Conservation (phyloP, 73 alveolate genomes). For the Vitrella brassicaformis region DNA sequence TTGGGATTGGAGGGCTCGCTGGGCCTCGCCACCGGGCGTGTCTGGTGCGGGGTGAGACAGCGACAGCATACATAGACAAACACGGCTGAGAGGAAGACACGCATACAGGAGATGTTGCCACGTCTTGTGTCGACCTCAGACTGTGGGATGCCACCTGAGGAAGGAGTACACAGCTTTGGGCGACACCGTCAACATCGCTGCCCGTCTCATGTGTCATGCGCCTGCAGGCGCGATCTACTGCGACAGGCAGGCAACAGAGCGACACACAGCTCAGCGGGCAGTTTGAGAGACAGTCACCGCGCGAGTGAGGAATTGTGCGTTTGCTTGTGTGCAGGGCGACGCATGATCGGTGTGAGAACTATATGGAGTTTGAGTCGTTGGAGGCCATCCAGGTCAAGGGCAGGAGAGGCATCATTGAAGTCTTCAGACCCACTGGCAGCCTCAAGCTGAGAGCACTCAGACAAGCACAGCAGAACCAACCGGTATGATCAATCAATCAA, state of each 20-base stretch:
- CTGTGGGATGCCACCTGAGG: slow-evolving; percentile 90
- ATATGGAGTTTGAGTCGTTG: not conserved
- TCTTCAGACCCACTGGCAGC: not conserved
- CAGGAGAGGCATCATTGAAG: not conserved
- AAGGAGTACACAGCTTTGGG: slow-evolving; percentile 90
- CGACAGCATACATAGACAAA: no score
- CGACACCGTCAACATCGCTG: slow-evolving; percentile 83
- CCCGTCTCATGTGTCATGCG: slow-evolving; percentile 68
- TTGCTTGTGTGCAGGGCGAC: not conserved
- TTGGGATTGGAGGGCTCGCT: slow-evolving; percentile 46
- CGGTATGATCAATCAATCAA: no score
- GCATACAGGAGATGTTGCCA: no score
- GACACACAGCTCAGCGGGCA: no score
- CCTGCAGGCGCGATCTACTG: no score
- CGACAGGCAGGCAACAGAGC: no score
- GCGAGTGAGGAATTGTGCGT: slow-evolving; percentile 7
- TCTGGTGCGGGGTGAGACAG: slow-evolving; percentile 83
- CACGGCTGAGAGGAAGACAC: no score
- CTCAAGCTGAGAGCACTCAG: no score
- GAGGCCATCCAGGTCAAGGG: not conserved
- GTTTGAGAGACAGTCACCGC: no score
- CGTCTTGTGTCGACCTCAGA: no score
- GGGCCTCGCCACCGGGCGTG: slow-evolving; percentile 87
- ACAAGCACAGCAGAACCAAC: no score
- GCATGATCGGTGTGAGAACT: not conserved